Conservation (phyloP, 805 yeast species). For the Ogataea glucozyma region DNA sequence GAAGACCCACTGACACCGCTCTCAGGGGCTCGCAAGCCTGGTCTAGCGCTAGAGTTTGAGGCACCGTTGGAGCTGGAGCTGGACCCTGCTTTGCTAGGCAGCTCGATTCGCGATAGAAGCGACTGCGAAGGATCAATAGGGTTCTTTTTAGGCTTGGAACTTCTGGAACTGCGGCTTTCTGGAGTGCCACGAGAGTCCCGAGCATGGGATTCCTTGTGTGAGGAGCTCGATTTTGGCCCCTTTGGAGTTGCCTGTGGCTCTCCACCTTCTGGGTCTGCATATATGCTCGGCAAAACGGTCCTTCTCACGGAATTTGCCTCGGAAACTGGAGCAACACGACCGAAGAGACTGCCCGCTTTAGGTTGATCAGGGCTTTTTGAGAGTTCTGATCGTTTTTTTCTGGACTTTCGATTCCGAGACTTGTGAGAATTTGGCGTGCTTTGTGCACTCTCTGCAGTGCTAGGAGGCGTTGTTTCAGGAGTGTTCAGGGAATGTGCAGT, state of each 20-base stretch:
- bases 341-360: constrained; percentile 4
- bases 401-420: too few species aligned
- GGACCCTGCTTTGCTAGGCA: background rate
- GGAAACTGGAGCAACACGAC: background rate
- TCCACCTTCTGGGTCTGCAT: constrained; percentile 6
- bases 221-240: too few species aligned
- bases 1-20: background rate
- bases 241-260: constrained; percentile 6
- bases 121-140: constrained; percentile 1
- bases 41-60: background rate
- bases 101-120: constrained; percentile 10
- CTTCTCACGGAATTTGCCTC: too few species aligned
- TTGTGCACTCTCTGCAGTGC: constrained; percentile 3
- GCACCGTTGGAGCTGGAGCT: background rate
- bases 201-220: background rate
- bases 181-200: background rate
- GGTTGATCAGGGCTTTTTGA: background rate
- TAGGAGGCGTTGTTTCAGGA: constrained; percentile 4
- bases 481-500: background rate
- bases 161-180: background rate
- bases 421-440: background rate
- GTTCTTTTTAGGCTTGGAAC: constrained; percentile 3
- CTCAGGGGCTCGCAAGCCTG: too few species aligned
- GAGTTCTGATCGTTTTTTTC: background rate
- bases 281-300: background rate